Conservation (phyloP, 176 grass and related monocot species). For the Lolium multiflorum region DNA sequence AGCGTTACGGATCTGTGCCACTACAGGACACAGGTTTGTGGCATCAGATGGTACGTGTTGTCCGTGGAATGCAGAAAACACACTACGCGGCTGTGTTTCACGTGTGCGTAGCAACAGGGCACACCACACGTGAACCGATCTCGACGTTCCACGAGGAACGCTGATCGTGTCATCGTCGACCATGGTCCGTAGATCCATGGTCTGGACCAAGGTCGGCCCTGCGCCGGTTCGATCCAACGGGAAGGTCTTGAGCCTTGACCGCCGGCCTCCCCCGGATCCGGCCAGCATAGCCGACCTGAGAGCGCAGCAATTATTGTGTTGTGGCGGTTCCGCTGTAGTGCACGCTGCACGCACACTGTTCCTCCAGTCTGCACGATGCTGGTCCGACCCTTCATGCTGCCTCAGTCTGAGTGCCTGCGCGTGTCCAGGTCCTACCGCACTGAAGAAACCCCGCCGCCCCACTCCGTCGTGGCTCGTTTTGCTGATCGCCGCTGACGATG, state of each 20-base stretch:
- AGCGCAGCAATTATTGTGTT: not conserved
- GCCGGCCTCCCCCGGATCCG: not conserved
- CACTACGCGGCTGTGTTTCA: not conserved
- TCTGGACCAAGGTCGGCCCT: no score
- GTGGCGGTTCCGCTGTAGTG: no score
- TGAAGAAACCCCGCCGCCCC: not conserved
- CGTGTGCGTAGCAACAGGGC: not conserved
- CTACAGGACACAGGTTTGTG: not conserved
- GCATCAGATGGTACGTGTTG: no score
- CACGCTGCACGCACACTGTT: conserved; percentile 8
- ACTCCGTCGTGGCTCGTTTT: not conserved
- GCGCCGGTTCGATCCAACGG: no score
- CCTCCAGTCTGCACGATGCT: not conserved
- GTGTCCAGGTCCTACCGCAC: not conserved
- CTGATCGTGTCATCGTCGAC: no score
- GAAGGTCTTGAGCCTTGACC: not conserved
- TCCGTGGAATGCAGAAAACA: no score
- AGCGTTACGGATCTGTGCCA: not conserved
- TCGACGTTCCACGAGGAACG: no score
- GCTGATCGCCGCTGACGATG: not conserved
- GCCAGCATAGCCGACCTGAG: not conserved
- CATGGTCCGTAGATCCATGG: no score
- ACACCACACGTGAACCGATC: no score
- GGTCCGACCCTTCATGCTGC: conserved; percentile 25
- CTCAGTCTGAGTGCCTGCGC: not conserved